Base-by-base conservation (phyloP, 768 basidiomycete genomes). In the Russula virescens region DNA sequence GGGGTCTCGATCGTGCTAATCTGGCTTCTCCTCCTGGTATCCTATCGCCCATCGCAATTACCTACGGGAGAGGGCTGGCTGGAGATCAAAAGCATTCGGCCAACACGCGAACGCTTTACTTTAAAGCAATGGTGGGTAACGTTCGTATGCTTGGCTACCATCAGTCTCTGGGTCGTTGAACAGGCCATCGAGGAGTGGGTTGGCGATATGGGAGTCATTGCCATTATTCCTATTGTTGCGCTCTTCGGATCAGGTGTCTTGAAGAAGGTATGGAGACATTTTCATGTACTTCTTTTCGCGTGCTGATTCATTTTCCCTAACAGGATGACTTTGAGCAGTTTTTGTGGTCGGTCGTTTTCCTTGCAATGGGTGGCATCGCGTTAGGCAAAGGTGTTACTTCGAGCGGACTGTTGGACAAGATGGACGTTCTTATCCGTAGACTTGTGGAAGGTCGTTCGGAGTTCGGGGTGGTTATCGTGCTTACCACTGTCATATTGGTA, bases 181-280 rank as follows among this genome's bases (percentile, higher is more conserved):
- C 88, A 91, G 70, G 74, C 77, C 69, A 83, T 98, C 57, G 84
- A 95, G 70, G 73, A 77, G 7, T 77, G 77, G 51, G 80, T 98
- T 3, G 97, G 97, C 1, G 94, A 98, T 73, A 99, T 98, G 95
- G 97, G 97, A 34, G 81, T 98, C 69, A 94, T 99, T 66, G 95
- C 96, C 2, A 85, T 98, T 67, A 80, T 99, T 49, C 97, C 96
- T 0, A 81, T 98, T 49, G 80, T 98, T 7, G 88, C 89, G 1
- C 98, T 99, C 78, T 99, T 98, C 73, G 89, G 90, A 6, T 91
- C 94, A 0, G 92, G 93, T 0, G 85, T 98, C 6, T 76, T 99
- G 51, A 93, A 94, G 69, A 98, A 98, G 88, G 94, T 91, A 62
- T 52, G 40, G 34, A 76, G 48, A n/a, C 13, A 38, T 31, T 47